Percentiles rank a stretch among this genome's conserved stretches.
Conservation (phyloP, 208 protist species). For the Acanthamoeba castellanii region DNA sequence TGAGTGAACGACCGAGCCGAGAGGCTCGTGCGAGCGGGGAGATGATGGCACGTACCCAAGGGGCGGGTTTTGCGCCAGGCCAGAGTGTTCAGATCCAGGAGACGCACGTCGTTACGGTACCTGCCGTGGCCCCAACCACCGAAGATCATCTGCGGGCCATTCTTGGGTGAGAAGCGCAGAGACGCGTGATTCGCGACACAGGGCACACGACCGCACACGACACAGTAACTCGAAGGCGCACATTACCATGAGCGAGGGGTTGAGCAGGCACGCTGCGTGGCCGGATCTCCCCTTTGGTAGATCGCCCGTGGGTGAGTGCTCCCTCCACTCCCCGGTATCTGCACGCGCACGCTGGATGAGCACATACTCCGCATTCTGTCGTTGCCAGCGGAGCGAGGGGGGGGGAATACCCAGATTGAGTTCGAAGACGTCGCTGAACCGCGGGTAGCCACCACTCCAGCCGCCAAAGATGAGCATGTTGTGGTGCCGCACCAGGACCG, state of each 20-base stretch:
- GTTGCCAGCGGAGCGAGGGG: too few relatives aligned
- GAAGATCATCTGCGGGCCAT: not conserved
- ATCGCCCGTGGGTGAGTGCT: not conserved
- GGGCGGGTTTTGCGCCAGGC: not conserved
- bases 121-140: not conserved
- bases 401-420: not conserved
- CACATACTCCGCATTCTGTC: too few relatives aligned
- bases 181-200: too few relatives aligned
- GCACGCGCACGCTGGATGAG: too few relatives aligned
- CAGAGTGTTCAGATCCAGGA: not conserved
- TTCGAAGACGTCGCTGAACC: not conserved
- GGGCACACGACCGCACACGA: too few relatives aligned
- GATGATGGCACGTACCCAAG: not conserved
- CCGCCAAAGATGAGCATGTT: constrained; percentile 51
- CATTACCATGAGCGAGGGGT: not conserved
- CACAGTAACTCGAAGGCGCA: too few relatives aligned
- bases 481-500: constrained; percentile 11
- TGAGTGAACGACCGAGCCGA: too few relatives aligned
- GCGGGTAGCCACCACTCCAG: not conserved
- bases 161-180: not conserved
- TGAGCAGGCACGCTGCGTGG: constrained; percentile 5
- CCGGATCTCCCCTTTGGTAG: not conserved
- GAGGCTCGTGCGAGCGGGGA: not conserved
- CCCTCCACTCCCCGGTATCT: not conserved
- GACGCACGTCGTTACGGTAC: not conserved